Conservation (phyloP, 805 yeast genomes). For the Lipomyces starkeyi region DNA sequence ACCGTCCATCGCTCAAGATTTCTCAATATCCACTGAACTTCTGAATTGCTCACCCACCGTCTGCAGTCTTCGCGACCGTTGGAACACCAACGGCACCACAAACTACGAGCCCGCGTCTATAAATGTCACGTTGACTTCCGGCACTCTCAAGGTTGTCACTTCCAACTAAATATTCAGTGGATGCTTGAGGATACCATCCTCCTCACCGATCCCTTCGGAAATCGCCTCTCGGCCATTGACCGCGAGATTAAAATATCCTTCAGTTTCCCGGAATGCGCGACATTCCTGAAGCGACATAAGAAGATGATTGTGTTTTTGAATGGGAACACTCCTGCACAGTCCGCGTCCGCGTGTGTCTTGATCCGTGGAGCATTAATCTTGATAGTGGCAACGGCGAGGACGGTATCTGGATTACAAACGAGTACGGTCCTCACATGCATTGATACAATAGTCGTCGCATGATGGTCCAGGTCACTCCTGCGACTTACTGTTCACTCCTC, state of each 20-base stretch:
- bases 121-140: constrained; percentile 25
- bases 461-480: constrained; percentile 32
- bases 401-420: constrained; percentile 36
- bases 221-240: constrained; percentile 35
- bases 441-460: constrained; percentile 25
- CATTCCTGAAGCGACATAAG: constrained; percentile 29
- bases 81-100: constrained; percentile 36
- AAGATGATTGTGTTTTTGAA: constrained; percentile 14
- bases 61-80: constrained; percentile 35
- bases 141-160: constrained; percentile 16
- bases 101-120: constrained; percentile 31
- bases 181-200: constrained; percentile 27
- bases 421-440: constrained; percentile 35
- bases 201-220: constrained; percentile 33
- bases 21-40: constrained; percentile 16
- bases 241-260: constrained; percentile 24
- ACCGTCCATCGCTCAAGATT: constrained; percentile 31
- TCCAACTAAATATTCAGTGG: constrained; percentile 30
- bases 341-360: constrained; percentile 26
- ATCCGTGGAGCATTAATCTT: constrained; percentile 27
- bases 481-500: constrained; percentile 31
- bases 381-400: constrained; percentile 28
- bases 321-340: no score
- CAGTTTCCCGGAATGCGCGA: constrained; percentile 26
- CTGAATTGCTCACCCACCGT: constrained; percentile 24